Evolutionary conservation across 768 basidiomycete species (phyloP).

Genomic region (Sarcodon sp.): DNA sequence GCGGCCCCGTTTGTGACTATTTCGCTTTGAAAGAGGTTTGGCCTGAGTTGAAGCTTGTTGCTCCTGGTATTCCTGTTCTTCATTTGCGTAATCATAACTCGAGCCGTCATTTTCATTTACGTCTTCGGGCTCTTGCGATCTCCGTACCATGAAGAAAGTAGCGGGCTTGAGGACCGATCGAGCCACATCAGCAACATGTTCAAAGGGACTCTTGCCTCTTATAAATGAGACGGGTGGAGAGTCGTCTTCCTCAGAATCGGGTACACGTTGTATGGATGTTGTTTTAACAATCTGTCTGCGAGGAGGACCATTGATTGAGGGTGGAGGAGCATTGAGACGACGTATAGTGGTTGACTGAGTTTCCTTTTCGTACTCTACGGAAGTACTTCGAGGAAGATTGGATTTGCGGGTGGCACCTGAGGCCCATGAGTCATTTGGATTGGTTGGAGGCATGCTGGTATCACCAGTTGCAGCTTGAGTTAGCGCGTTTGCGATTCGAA

Average conservation of each 20-base stretch:
- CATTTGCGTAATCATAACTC: slow-evolving; percentile 70
- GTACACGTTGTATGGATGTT: slow-evolving; percentile 40
- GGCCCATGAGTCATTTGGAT: slow-evolving; percentile 56
- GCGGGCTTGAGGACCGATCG: slow-evolving; percentile 35
- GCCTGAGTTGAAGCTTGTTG: slow-evolving; percentile 1
- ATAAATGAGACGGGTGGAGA: slow-evolving; percentile 16
- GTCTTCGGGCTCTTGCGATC: slow-evolving; percentile 41
- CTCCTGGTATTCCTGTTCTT: slow-evolving; percentile 51
- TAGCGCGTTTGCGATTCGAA: slow-evolving; percentile 78
- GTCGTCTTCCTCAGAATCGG: slow-evolving; percentile 60
- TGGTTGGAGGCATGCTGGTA: slow-evolving; percentile 18
- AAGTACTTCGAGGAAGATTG: slow-evolving; percentile 56
- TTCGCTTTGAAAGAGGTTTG: slow-evolving; percentile 6
- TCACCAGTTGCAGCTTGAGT: slow-evolving; percentile 42
- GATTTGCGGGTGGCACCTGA: slow-evolving; percentile 38
- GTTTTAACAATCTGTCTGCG: slow-evolving; percentile 42
- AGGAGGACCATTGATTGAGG: slow-evolving; percentile 25
- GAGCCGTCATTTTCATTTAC: slow-evolving; percentile 23
- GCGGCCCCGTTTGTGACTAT: slow-evolving; percentile 36
- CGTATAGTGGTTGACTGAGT: slow-evolving; percentile 39
- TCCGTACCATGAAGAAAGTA: slow-evolving; percentile 53
- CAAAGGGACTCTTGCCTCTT: slow-evolving; percentile 61
- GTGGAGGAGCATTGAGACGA: slow-evolving; percentile 46
- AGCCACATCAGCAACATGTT: slow-evolving; percentile 43
- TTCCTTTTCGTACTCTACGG: slow-evolving; percentile 68